phyloP scores from a whole-genome alignment of 2,329 filamentous ascomycete species.

The Hypoxylon sp. region DNA sequence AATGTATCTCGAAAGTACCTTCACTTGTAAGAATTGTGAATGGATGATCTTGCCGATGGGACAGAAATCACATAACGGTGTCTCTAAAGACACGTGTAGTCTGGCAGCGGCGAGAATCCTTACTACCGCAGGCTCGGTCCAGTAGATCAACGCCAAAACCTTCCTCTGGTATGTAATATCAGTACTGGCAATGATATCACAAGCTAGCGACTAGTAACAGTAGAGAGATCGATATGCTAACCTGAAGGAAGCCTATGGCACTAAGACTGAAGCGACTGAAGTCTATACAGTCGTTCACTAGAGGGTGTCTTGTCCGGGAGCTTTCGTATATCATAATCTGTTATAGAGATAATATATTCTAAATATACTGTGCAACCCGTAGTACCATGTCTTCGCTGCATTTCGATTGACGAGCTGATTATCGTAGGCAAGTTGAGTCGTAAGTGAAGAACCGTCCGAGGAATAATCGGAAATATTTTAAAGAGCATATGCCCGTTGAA shows the following conservation, averaged over 20 bases:
- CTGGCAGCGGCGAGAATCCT: background rate
- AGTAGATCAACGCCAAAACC: background rate
- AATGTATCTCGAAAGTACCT: constrained; percentile 5
- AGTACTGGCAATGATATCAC: background rate
- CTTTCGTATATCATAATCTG: background rate
- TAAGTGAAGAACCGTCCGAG: background rate
- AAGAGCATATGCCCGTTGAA: background rate
- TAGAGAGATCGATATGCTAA: no score
- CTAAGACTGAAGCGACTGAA: background rate
- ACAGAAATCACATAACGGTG: background rate
- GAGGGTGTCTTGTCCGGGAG: background rate
- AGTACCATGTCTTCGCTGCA: background rate
- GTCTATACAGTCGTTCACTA: background rate
- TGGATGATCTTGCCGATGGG: background rate
- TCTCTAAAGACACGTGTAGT: background rate
- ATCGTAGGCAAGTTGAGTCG: background rate
- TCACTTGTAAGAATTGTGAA: background rate
- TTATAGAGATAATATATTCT: background rate
- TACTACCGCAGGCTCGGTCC: no score
- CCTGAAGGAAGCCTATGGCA: no score
- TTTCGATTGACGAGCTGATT: background rate
- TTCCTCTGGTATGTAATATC: background rate
- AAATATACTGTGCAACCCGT: background rate
- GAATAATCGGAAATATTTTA: background rate
- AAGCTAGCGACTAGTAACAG: background rate